A percentile compares a stretch with the other conserved stretches of the same genome.
Evolutionary conservation across 1,284 basidiomycete genomes (phyloP).

Genomic region (Cutaneotrichosporon spelunceum): DNA sequence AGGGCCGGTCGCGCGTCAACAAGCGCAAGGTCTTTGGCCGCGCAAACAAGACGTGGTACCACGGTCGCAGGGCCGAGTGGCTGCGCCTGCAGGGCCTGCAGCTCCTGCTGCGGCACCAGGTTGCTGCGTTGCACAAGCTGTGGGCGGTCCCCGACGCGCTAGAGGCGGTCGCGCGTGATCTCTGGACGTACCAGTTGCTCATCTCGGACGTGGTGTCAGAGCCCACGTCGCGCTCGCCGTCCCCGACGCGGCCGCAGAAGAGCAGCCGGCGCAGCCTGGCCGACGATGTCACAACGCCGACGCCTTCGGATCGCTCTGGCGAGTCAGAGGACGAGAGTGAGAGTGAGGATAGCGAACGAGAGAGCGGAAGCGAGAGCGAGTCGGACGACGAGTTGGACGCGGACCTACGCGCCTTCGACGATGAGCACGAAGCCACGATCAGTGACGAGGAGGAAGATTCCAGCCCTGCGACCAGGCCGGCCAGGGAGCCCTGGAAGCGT

Average conservation of each 20-base stretch:
- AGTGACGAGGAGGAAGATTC: conserved; percentile 17
- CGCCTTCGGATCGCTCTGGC: conserved; percentile 1
- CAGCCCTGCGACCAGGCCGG: too few species aligned
- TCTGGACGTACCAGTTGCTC: conserved; percentile 73
- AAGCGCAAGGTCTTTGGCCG: conserved; percentile 33
- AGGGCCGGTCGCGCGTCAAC: conserved; percentile 28
- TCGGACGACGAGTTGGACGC: conserved; percentile 5
- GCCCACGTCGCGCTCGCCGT: not conserved
- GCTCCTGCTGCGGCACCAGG: conserved; percentile 70
- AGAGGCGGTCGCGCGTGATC: conserved; percentile 74
- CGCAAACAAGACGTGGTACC: conserved; percentile 62
- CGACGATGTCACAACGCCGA: not conserved
- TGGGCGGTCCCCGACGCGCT: conserved; percentile 75
- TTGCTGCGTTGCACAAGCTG: conserved; percentile 59
- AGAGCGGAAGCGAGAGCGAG: conserved; percentile 20
- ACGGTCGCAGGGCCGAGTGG: conserved; percentile 69
- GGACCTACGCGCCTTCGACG: conserved; percentile 7
- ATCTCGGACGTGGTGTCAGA: conserved; percentile 54
- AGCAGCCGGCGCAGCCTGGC: not conserved
- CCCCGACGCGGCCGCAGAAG: not conserved
- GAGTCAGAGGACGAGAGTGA: conserved; percentile 7
- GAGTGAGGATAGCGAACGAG: not conserved
- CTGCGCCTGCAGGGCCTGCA: conserved; percentile 79
- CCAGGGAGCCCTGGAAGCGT: conserved; percentile 6
- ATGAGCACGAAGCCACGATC: conserved; percentile 39